These are phyloP conservation scores for Canavalia ensiformis DNA, from an alignment of 306 rosid species.

Conservation along the genomic window DNA sequence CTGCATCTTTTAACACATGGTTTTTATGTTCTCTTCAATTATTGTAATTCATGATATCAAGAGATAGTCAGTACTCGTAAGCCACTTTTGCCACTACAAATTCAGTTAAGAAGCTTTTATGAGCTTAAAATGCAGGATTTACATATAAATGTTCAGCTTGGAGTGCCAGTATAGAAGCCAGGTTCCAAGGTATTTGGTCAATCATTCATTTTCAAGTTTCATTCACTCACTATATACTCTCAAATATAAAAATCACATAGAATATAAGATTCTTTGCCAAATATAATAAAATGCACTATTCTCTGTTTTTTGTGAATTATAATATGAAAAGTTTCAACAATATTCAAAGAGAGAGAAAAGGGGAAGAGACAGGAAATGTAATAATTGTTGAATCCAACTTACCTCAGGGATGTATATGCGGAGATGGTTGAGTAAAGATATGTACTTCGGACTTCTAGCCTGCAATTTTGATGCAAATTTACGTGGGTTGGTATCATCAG, in stretches of 20 bases:
- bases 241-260: not conserved
- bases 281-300: slow-evolving; percentile 29
- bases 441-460: slow-evolving; percentile 98
- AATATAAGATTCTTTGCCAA: slow-evolving; percentile 8
- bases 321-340: slow-evolving; percentile 25
- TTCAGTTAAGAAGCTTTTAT: slow-evolving; percentile 30
- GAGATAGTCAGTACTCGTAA: not conserved
- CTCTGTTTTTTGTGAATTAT: not conserved
- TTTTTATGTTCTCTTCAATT: not conserved
- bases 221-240: not conserved
- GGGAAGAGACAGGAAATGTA: slow-evolving; percentile 6
- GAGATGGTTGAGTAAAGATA: slow-evolving; percentile 94
- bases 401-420: slow-evolving; percentile 99
- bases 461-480: slow-evolving; percentile 87
- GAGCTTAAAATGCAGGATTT: slow-evolving; percentile 11
- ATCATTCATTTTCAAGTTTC: slow-evolving; percentile 19
- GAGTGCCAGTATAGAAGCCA: slow-evolving; percentile 4
- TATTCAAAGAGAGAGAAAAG: not conserved
- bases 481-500: slow-evolving; percentile 73
- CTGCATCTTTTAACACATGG: not conserved
- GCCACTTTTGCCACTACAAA: slow-evolving; percentile 4
- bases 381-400: slow-evolving; percentile 45
- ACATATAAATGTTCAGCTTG: slow-evolving; percentile 23
- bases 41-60: not conserved
- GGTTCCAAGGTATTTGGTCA: slow-evolving; percentile 29